phyloP scores from a whole-genome alignment of 352 stramenopile species.

The Lagenidium giganteum region DNA sequence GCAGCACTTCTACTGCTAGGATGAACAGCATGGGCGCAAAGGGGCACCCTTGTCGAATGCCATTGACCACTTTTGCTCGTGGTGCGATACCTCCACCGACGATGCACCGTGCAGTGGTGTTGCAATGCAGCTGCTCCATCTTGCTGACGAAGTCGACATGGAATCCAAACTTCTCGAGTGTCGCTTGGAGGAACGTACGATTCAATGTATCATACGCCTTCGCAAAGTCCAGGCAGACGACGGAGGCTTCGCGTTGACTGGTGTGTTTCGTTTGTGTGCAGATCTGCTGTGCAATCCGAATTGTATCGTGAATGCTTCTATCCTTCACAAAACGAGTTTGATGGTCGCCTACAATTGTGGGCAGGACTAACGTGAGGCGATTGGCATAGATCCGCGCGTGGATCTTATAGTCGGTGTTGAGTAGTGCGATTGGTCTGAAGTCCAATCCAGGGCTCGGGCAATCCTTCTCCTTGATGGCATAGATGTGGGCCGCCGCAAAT shows the following conservation, averaged over 20 bases:
- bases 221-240: conserved; percentile 8
- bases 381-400: conserved; percentile 2
- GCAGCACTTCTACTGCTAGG: no score
- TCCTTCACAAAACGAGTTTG: conserved; percentile 10
- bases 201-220: conserved; percentile 12
- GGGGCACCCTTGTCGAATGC: conserved; percentile 11
- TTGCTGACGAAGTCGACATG: not conserved
- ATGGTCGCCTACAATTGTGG: not conserved
- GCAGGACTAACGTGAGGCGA: not conserved
- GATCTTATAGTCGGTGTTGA: conserved; percentile 16
- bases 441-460: conserved; percentile 6
- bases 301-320: conserved; percentile 5
- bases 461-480: no score
- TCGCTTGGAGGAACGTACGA: not conserved
- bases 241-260: no score
- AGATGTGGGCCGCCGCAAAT: no score
- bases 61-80: not conserved
- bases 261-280: no score
- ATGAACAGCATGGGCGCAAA: conserved; percentile 11
- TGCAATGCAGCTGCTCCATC: conserved; percentile 2
- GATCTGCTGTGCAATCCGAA: no score
- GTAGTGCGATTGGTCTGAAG: conserved; percentile 7
- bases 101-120: conserved; percentile 3
- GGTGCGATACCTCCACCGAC: not conserved
- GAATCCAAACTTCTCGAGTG: not conserved